Evolutionary conservation across 2,329 filamentous ascomycete genomes (phyloP), one percentile per base, ranked within the genome.

Genomic region (Phialemoniopsis sp.): DNA sequence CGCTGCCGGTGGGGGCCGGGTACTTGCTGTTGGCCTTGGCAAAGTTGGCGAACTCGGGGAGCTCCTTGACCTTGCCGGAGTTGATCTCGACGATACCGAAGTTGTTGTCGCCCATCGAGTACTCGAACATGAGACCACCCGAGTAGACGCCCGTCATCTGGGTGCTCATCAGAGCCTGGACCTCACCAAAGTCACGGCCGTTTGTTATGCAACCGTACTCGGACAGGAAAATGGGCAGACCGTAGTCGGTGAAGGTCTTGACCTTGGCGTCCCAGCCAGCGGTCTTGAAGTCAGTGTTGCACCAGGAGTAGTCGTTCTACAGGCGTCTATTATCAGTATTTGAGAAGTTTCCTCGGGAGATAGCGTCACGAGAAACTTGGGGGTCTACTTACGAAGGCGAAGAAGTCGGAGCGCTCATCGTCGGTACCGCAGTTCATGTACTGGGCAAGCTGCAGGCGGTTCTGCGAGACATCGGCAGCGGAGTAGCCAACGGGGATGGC

Each of bases 61-160:
- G 65, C 47, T 84, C 76, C 26, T 66, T 67, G 42, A 86, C 74
- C 19, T 62, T 64, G 57, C 63, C 53, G 46, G 73, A 76, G 34
- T 63, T 56, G 55, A 93, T 70, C 42, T 78, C 66, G 57, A 90
- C 89, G 43, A 95, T 82, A 48, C 90, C 91, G 63, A 82, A 97
- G 34, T 82, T 73, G 67, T 82, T 88, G 45, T 74, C 73, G 64
- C 94, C 89, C 56, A 85, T 68, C 9, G 86, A 83, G 72, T 95
- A 98, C 67, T 97, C 90, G 69, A 96, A 98, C 63, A 96, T 87
- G 30, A 98, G 78, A 62, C 93, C 93, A 55, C 93, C 93, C 31
- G 90, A 96, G 78, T 95, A 97, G 54, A 96, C 89, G 14, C 63
- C 52, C 8, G 85, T 89, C 91, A 97, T 97, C 44, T 95, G 62